phyloP scores from a whole-genome alignment of 2,329 filamentous ascomycete genomes.

The Fusarium chaquense region DNA sequence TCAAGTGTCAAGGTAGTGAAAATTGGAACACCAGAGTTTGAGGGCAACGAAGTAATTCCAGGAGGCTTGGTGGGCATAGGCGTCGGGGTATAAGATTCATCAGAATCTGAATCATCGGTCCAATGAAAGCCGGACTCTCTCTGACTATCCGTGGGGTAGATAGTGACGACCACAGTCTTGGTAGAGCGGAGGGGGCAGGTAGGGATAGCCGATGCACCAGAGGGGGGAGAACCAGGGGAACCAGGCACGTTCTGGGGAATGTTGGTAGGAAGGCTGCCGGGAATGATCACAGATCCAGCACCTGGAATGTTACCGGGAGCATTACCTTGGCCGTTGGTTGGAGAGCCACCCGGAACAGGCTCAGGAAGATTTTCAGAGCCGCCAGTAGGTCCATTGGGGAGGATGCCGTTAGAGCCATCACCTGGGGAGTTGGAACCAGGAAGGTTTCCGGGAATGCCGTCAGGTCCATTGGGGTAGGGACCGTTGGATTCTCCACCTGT shows the following conservation, averaged over 20 bases:
- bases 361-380: constrained; percentile 24
- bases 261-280: constrained; percentile 23
- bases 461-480: background rate
- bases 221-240: constrained; percentile 6
- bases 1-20: constrained; percentile 55
- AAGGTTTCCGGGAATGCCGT: constrained; percentile 6
- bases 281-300: constrained; percentile 25
- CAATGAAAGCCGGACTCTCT: constrained; percentile 33
- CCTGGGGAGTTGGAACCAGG: constrained; percentile 17
- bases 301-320: constrained; percentile 27
- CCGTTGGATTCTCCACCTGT: constrained; percentile 26
- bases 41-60: constrained; percentile 26
- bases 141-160: constrained; percentile 53
- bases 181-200: constrained; percentile 57
- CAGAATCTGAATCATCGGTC: constrained; percentile 35
- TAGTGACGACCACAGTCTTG: constrained; percentile 63
- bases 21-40: constrained; percentile 39
- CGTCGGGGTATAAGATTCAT: constrained; percentile 36
- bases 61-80: constrained; percentile 49
- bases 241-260: constrained; percentile 24
- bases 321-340: constrained; percentile 14
- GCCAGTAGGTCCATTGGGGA: constrained; percentile 16
- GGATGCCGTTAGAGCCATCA: constrained; percentile 27
- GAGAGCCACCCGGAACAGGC: constrained; percentile 4
- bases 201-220: constrained; percentile 35